A percentile compares a stretch with the other conserved stretches of the same genome.
Conservation (phyloP, 2,329 filamentous ascomycete genomes). For the Mollisiaceae sp. region DNA sequence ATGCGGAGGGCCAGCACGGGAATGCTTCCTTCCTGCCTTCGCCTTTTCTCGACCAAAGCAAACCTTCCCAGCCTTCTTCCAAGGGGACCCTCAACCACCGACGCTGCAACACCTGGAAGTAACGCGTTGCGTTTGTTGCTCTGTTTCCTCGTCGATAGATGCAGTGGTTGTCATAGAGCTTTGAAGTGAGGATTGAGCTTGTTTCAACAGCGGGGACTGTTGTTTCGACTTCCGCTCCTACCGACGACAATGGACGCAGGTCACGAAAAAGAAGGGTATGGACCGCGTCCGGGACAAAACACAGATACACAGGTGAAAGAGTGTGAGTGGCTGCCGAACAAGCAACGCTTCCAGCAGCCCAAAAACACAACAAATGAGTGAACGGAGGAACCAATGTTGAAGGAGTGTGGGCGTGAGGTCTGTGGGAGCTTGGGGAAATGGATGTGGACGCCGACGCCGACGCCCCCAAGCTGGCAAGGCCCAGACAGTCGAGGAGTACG, state of each 20-base stretch:
- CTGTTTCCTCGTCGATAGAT: not conserved
- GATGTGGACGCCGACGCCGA: no score
- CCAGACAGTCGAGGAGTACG: no score
- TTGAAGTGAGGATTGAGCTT: not conserved
- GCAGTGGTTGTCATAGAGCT: not conserved
- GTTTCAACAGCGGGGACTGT: conserved; percentile 7
- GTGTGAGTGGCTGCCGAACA: not conserved
- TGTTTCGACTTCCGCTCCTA: not conserved
- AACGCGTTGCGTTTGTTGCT: not conserved
- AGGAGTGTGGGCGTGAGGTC: conserved; percentile 6
- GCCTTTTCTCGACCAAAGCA: not conserved
- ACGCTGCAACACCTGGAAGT: no score
- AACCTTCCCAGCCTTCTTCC: not conserved
- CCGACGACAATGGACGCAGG: not conserved
- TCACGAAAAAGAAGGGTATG: not conserved
- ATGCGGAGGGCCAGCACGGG: not conserved
- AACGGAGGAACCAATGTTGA: not conserved
- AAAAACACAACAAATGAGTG: conserved; percentile 4
- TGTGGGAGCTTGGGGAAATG: not conserved
- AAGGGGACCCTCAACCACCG: not conserved
- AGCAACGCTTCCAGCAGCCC: not conserved
- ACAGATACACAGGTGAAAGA: not conserved
- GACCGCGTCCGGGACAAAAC: not conserved
- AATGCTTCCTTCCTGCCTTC: not conserved
- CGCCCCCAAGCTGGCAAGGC: no score